Evolutionary conservation across 2,329 filamentous ascomycete genomes (phyloP).

Genomic region (Fusarium sp.): DNA sequence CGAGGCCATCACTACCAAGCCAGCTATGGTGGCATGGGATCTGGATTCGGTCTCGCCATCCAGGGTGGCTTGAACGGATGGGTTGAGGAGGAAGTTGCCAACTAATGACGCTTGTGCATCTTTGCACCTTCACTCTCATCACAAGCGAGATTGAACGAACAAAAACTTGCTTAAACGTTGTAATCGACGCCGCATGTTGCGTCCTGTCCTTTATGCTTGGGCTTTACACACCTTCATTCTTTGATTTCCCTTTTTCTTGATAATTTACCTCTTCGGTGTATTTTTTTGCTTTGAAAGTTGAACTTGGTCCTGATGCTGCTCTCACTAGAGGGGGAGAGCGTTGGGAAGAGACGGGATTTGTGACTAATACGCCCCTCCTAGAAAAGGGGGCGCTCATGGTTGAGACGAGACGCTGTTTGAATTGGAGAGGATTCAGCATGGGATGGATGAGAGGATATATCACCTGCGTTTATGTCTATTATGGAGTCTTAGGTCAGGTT

Average conservation of each 20-base stretch:
- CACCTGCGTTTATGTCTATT: slow-evolving; percentile 50
- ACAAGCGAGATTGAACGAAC: slow-evolving; percentile 46
- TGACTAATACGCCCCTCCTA: slow-evolving; percentile 44
- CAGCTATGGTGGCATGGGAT: slow-evolving; percentile 73
- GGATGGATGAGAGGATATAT: slow-evolving; percentile 45
- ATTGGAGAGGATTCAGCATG: slow-evolving; percentile 29
- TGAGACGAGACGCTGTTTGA: slow-evolving; percentile 39
- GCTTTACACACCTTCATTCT: slow-evolving; percentile 49
- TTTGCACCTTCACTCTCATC: slow-evolving; percentile 46
- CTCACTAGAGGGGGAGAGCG: slow-evolving; percentile 34
- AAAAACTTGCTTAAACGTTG: slow-evolving; percentile 60
- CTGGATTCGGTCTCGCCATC: slow-evolving; percentile 73
- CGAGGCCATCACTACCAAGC: slow-evolving; percentile 77
- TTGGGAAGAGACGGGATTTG: slow-evolving; percentile 31
- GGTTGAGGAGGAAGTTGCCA: slow-evolving; percentile 77
- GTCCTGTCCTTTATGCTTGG: slow-evolving; percentile 47
- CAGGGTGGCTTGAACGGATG: slow-evolving; percentile 76
- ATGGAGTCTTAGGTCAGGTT: slow-evolving; percentile 48
- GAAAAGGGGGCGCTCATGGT: slow-evolving; percentile 41
- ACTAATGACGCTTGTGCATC: slow-evolving; percentile 59
- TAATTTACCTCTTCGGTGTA: slow-evolving; percentile 54
- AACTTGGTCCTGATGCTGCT: slow-evolving; percentile 38
- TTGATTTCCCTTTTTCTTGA: slow-evolving; percentile 52
- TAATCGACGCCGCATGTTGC: slow-evolving; percentile 56
- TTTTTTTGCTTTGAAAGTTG: slow-evolving; percentile 47